phyloP scores from a whole-genome alignment of 345 rosid species.

The Psidium guajava region DNA sequence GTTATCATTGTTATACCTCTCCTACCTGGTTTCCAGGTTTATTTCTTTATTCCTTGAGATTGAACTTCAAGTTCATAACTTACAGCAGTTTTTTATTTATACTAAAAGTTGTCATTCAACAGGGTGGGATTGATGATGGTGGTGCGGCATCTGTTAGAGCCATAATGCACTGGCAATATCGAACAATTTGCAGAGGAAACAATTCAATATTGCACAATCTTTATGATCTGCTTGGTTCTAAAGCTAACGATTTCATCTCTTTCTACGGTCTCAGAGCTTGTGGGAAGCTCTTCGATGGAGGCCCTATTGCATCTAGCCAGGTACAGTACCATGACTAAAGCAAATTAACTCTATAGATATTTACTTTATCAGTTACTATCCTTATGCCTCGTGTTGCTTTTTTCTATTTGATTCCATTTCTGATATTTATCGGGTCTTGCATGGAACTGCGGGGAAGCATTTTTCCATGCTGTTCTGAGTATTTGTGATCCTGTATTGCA shows the following conservation, averaged over 20 bases:
- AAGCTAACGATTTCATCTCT: conserved; percentile 72
- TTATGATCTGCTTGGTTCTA: conserved; percentile 59
- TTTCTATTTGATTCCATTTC: conserved; percentile 2
- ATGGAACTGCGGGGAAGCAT: neutral
- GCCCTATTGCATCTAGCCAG: conserved; percentile 93
- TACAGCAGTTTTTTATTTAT: neutral
- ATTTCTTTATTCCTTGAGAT: conserved; percentile 1
- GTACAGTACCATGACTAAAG: conserved; percentile 9
- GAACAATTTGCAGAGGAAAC: conserved; percentile 92
- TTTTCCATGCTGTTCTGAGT: neutral
- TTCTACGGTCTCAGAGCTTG: conserved; percentile 89
- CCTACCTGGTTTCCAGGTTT: conserved; percentile 96
- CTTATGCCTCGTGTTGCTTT: neutral
- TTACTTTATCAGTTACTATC: neutral
- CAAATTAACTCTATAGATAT: neutral
- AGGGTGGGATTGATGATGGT: conserved; percentile 97
- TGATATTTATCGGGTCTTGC: neutral
- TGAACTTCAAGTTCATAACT: neutral
- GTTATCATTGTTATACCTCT: conserved; percentile 90
- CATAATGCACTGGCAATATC: conserved; percentile 98
- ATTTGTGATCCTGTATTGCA: conserved; percentile 9
- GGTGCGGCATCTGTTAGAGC: conserved; percentile 99
- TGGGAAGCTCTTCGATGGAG: conserved; percentile 74
- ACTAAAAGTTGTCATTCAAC: conserved; percentile 5
- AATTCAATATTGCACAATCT: conserved; percentile 83